phyloP scores from a whole-genome alignment of 2,329 filamentous ascomycete species.

The Colletotrichum lentis region DNA sequence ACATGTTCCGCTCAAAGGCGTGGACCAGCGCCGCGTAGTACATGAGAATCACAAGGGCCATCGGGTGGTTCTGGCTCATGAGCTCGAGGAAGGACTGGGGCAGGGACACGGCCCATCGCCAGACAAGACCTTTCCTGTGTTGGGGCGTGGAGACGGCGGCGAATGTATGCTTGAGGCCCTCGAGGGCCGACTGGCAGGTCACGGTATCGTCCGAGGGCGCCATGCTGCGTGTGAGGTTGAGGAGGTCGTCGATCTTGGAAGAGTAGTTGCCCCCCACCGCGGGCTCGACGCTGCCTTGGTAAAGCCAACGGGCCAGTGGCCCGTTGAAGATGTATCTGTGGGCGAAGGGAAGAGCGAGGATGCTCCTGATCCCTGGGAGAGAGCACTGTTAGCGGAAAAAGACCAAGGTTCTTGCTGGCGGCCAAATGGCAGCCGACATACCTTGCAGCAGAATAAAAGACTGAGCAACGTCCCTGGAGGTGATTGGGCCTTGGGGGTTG shows the following conservation, averaged over 20 bases:
- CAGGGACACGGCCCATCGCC: slow-evolving; percentile 39
- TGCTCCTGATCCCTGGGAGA: slow-evolving; percentile 34
- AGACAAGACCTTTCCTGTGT: slow-evolving; percentile 32
- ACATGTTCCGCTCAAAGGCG: slow-evolving; percentile 30
- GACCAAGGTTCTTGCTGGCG: too few species aligned
- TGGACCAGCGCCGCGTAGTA: slow-evolving; percentile 39
- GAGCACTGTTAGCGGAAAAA: background rate
- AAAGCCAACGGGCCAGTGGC: slow-evolving; percentile 31
- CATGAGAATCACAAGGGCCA: slow-evolving; percentile 39
- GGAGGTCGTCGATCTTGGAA: slow-evolving; percentile 31
- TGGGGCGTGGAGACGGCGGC: slow-evolving; percentile 21
- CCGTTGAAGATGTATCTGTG: slow-evolving; percentile 30
- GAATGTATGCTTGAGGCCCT: slow-evolving; percentile 31
- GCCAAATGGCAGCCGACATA: background rate
- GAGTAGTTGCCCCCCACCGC: slow-evolving; percentile 17
- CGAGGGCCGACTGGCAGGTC: slow-evolving; percentile 32
- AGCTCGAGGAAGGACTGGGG: slow-evolving; percentile 38
- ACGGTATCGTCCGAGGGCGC: slow-evolving; percentile 31
- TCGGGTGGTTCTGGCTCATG: slow-evolving; percentile 32
- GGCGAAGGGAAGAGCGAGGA: slow-evolving; percentile 30
- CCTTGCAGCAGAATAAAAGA: slow-evolving; percentile 39
- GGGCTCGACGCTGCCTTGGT: slow-evolving; percentile 30
- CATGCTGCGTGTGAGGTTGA: slow-evolving; percentile 34
- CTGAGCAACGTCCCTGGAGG: slow-evolving; percentile 37
- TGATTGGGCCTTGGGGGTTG: slow-evolving; percentile 23